Conservation (phyloP, 352 stramenopile species). For the Phytophthora megakarya region DNA sequence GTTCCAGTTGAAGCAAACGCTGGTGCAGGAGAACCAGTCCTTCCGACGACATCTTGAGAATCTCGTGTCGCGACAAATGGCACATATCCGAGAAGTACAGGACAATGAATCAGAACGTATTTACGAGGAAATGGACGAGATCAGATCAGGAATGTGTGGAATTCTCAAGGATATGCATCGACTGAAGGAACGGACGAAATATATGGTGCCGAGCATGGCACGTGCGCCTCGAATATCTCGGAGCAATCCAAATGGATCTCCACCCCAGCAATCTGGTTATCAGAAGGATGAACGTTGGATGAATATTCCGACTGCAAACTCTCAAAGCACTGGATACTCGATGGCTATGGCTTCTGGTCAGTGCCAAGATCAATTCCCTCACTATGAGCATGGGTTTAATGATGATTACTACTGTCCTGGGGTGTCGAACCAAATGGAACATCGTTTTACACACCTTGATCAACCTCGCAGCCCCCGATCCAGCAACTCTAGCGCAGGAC, state of each 20-base stretch:
- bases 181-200: constrained; percentile 73
- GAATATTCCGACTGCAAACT: constrained; percentile 8
- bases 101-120: constrained; percentile 58
- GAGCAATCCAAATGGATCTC: constrained; percentile 22
- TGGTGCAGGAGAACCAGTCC: constrained; percentile 53
- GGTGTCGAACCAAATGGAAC: constrained; percentile 18
- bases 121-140: constrained; percentile 65
- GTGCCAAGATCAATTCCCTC: constrained; percentile 34
- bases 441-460: constrained; percentile 9
- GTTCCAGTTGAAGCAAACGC: constrained; percentile 53
- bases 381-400: constrained; percentile 41
- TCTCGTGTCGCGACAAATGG: constrained; percentile 56
- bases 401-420: constrained; percentile 43
- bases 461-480: constrained; percentile 25
- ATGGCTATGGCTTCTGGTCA: constrained; percentile 37
- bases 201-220: constrained; percentile 56
- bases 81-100: constrained; percentile 51
- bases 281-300: constrained; percentile 20
- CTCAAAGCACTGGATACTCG: constrained; percentile 32
- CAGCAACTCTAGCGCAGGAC: constrained; percentile 38
- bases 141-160: constrained; percentile 67
- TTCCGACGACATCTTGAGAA: constrained; percentile 56
- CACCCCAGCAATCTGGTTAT: constrained; percentile 10
- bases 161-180: constrained; percentile 71
- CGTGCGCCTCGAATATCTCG: constrained; percentile 24